Conservation (phyloP, 441 rosid species). For the Pelargonium australe region DNA sequence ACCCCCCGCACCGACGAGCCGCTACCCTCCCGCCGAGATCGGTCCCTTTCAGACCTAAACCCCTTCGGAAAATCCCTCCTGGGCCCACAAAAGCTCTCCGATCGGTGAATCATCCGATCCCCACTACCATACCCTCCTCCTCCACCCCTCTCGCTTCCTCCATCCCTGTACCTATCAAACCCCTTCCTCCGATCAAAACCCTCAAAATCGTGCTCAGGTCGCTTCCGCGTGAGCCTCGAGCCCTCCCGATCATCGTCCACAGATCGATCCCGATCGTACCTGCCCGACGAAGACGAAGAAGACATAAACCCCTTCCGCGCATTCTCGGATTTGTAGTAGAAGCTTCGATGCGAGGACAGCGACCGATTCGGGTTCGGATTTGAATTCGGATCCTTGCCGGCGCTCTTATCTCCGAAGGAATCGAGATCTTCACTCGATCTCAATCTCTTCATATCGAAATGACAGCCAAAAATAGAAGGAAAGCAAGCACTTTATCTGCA, state of each 20-base stretch:
- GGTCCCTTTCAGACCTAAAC: constrained; percentile 80
- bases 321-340: constrained; percentile 53
- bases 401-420: constrained; percentile 45
- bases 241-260: constrained; percentile 40
- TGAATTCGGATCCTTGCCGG: constrained; percentile 34
- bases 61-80: constrained; percentile 86
- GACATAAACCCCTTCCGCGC: constrained; percentile 49
- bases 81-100: constrained; percentile 68
- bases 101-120: constrained; percentile 47
- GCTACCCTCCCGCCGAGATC: constrained; percentile 69
- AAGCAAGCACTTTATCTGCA: too few species aligned
- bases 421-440: constrained; percentile 85
- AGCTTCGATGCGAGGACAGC: constrained; percentile 49
- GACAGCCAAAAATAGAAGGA: background rate
- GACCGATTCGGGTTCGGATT: constrained; percentile 36
- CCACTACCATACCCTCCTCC: constrained; percentile 28
- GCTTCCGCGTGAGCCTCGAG: constrained; percentile 46
- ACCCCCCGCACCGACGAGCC: constrained; percentile 83
- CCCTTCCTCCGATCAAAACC: constrained; percentile 52
- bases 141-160: constrained; percentile 21
- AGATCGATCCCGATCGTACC: constrained; percentile 66
- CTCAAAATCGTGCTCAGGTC: constrained; percentile 60
- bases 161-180: constrained; percentile 40
- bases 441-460: constrained; percentile 59
- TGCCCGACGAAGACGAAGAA: constrained; percentile 38